A percentile compares a stretch with the other conserved stretches of the same genome.
Evolutionary conservation across 139 green algal genomes (phyloP).

Genomic region (Tetratostichococcus sp.): DNA sequence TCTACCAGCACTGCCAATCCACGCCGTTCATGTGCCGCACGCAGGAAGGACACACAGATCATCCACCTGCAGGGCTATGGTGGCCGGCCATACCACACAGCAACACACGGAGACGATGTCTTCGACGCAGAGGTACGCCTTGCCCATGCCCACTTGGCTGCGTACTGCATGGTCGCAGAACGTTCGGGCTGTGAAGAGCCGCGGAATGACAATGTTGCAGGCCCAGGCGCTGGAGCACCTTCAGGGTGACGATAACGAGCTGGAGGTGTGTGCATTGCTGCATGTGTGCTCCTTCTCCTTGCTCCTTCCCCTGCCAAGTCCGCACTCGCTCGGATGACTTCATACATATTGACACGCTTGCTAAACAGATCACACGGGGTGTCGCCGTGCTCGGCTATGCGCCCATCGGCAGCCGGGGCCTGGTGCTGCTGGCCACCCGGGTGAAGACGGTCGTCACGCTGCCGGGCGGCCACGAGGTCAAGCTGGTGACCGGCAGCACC

Average conservation of each 20-base stretch:
- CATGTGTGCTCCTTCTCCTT: too few species aligned
- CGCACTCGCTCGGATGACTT: too few species aligned
- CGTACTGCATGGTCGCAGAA: too few species aligned
- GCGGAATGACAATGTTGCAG: neutral
- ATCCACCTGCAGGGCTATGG: conserved; percentile 28
- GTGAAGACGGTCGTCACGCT: conserved; percentile 62
- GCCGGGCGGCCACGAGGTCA: conserved; percentile 83
- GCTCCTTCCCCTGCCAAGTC: too few species aligned
- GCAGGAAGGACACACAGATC: conserved; percentile 31
- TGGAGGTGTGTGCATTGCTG: neutral
- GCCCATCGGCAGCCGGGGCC: conserved; percentile 55
- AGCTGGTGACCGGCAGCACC: conserved; percentile 66
- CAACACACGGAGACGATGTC: conserved; percentile 29
- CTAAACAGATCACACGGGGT: conserved; percentile 33
- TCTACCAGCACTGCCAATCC: too few species aligned
- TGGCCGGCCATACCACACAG: conserved; percentile 30
- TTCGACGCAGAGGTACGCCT: conserved; percentile 46
- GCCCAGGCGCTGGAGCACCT: conserved; percentile 14
- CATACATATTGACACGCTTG: too few species aligned
- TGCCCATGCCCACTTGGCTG: too few species aligned
- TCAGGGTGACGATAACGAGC: neutral
- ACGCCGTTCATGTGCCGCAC: neutral
- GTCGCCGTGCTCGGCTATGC: conserved; percentile 81
- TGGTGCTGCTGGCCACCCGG: conserved; percentile 83
- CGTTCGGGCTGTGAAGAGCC: too few species aligned